Evolutionary conservation across 345 rosid genomes (phyloP), one percentile per base, ranked within the genome.

Genomic region (Pugionium dolabratum): DNA sequence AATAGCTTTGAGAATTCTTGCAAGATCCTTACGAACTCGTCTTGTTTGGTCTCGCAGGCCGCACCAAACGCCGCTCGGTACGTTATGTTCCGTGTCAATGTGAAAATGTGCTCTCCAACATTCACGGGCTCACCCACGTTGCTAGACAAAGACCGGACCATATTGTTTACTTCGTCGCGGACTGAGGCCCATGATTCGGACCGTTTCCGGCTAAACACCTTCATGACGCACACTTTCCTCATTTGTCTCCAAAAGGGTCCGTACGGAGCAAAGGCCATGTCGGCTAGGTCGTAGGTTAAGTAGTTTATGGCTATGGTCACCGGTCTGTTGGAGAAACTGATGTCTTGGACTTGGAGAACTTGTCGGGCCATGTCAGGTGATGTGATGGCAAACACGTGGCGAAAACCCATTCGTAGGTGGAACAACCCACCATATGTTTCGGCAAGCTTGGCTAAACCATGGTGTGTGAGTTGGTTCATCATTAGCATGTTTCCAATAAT

Each of bases 231-330:
- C 2, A 90, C 78, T 79, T 93, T 93, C 1, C 98, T 75, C 98
- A 89, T 90, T 79, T 93, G 97, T 34, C 97, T 72, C 98, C 98
- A 90, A 41, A 87, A 89, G 0, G 97, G 95, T 1, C 98, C 98
- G 67, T 89, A 92, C 75, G 91, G 85, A 29, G 98, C 94, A 36
- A 92, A 92, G 41, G 98, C 98, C 98, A 92, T 92, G 58, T 92
- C 97, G 6, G 97, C 89, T 4, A 96, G 79, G 47, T 86, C 82
- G 43, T 92, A 92, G 4, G 96, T 89, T 9, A 92, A 83, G 75
- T 86, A 89, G 51, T 81, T 74, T 51, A 86, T 86, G 70, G 96
- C 95, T 57, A 83, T 71, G 11, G 82, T 84, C 73, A 91, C 96
- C 0, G 98, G 93, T 2, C 97, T 66, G 75, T 92, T 89, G 1